Conservation (phyloP, 768 basidiomycete genomes). For the Mycena venus region DNA sequence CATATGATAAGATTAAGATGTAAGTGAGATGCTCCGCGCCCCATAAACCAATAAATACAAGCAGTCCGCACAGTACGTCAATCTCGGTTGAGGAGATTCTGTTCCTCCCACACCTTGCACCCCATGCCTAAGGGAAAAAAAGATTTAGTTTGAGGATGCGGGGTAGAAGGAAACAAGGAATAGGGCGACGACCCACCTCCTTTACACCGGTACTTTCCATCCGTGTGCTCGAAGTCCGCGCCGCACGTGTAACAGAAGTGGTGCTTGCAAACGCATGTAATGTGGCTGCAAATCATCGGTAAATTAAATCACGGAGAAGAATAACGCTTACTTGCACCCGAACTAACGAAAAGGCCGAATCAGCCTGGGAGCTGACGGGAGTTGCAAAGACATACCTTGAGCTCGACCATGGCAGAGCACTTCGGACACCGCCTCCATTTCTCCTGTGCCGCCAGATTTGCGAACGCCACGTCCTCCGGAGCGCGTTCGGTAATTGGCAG, state of each 20-base stretch:
- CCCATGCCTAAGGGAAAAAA: slow-evolving; percentile 20
- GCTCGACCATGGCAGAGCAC: slow-evolving; percentile 39
- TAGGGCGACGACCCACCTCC: slow-evolving; percentile 21
- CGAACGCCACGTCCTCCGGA: slow-evolving; percentile 37
- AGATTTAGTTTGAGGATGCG: background rate
- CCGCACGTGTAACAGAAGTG: slow-evolving; percentile 41
- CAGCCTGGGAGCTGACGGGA: background rate
- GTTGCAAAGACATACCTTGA: slow-evolving; percentile 43
- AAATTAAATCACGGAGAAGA: background rate
- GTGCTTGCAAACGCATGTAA: slow-evolving; percentile 38
- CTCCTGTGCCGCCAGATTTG: slow-evolving; percentile 36
- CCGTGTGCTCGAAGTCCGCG: slow-evolving; percentile 35
- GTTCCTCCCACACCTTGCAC: slow-evolving; percentile 39
- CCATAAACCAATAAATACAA: too few relatives aligned
- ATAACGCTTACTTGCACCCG: slow-evolving; percentile 36
- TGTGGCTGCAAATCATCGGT: slow-evolving; percentile 28
- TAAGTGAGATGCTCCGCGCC: too few relatives aligned
- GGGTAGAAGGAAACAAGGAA: too few relatives aligned
- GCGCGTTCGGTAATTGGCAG: slow-evolving; percentile 30
- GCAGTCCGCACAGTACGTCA: too few relatives aligned
- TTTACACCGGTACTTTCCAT: slow-evolving; percentile 35
- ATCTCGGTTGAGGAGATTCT: slow-evolving; percentile 30
- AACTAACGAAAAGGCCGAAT: slow-evolving; percentile 4
- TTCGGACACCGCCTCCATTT: slow-evolving; percentile 39
- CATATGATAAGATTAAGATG: too few relatives aligned